Evolutionary conservation across 1,139 yeast species (phyloP), one percentile per base, ranked within the genome.

Genomic region (Yamadazyma dendronema): DNA sequence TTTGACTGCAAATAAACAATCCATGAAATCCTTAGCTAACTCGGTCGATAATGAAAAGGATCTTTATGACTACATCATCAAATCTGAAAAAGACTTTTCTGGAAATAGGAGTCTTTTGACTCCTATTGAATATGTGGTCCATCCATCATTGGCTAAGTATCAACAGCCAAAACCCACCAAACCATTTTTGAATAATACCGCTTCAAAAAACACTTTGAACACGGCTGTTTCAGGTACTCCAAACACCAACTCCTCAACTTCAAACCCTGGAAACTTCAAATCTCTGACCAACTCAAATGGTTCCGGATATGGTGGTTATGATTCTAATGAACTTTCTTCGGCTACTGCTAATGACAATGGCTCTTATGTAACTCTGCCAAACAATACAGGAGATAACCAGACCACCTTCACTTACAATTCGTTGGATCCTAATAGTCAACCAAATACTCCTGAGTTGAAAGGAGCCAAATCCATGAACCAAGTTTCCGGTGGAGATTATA

Each of bases 41-140:
- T 74, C 85, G 19, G 78, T 90, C 39, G 92, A 88, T 54, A 84
- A 84, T 54, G 97, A 89, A 53, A 77, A 73, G 50, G 96, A 89
- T 57, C 70, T 90, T 43, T 86, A 83, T 63, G 74, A 79, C 33
- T 87, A 79, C 52, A 70, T 92, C 37, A 56, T 75, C 40, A 74
- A 70, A 51, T 62, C 69, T 52, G 72, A 72, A 49, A 62, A 62
- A 22, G 54, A 65, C 1, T 59, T 65, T 4, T 53, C 62, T 19
- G 11, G 41, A 9, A 43, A 42, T 14, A 46, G 41, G 34, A 63
- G 66, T 38, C 61, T 57, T 10, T 61, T 84, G 46, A 61, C 71
- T 1, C 89, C 92, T 0, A 83, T 87, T n/a, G 84, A 81, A 32
- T 89, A 86, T 57, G 74, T 72, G 36, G 81, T 82, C 37, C 96